phyloP scores from a whole-genome alignment of 176 grass and related monocot genomes.

The Cenchrus americanus region DNA sequence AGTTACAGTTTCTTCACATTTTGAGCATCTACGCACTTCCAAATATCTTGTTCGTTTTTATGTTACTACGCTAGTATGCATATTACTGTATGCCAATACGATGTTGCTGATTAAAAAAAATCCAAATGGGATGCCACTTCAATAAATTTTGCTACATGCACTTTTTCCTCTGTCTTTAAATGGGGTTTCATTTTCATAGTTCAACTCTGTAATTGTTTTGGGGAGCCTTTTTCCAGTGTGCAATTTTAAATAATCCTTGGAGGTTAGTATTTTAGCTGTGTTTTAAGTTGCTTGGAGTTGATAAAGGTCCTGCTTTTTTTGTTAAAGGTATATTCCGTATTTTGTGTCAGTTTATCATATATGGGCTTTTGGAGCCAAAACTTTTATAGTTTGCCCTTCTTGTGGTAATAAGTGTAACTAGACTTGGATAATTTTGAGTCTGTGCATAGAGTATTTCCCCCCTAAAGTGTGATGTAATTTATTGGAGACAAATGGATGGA shows the following conservation, averaged over 20 bases:
- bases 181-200: neutral
- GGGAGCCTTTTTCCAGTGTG: slow-evolving; percentile 16
- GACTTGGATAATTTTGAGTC: neutral
- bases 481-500: slow-evolving; percentile 18
- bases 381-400: neutral
- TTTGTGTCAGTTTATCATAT: slow-evolving; percentile 2
- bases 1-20: neutral
- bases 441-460: neutral
- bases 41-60: neutral
- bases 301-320: neutral
- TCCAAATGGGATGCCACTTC: neutral
- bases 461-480: neutral
- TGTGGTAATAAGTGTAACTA: neutral
- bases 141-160: too few species aligned
- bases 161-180: neutral
- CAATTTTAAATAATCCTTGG: slow-evolving; percentile 17
- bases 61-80: neutral
- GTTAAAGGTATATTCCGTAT: slow-evolving; percentile 8
- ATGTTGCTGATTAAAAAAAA: neutral
- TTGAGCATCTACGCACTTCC: neutral
- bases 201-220: slow-evolving; percentile 4
- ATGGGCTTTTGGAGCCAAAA: neutral
- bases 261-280: neutral
- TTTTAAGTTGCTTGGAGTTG: slow-evolving; percentile 1
- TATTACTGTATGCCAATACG: neutral